Conservation (phyloP, 2,329 filamentous ascomycete species). For the Thielaviopsis ethacetica region DNA sequence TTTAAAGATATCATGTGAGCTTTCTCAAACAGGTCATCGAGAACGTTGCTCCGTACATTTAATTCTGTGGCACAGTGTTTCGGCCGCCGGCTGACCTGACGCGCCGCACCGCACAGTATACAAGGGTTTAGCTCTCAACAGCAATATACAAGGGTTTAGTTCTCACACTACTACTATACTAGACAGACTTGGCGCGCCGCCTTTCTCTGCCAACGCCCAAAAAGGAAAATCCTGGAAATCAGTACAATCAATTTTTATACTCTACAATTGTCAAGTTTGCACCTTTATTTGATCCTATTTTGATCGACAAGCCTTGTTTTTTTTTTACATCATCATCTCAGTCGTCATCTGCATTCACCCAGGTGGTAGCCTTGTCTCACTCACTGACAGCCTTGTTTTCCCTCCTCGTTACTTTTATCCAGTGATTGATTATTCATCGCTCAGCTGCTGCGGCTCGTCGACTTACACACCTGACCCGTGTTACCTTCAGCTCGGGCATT, state of each 20-base stretch:
- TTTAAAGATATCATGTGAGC: too few species aligned
- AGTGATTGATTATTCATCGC: neutral
- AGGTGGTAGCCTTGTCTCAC: neutral
- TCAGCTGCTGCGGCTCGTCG: neutral
- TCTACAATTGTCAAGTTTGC: neutral
- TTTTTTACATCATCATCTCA: neutral
- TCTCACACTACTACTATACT: too few species aligned
- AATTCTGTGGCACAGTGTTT: neutral
- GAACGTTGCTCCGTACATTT: neutral
- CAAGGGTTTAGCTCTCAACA: too few species aligned
- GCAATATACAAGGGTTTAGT: too few species aligned
- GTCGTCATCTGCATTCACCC: neutral
- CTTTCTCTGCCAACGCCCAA: too few species aligned
- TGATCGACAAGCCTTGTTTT: neutral
- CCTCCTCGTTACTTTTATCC: neutral
- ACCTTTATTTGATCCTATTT: neutral
- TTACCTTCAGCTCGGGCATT: neutral
- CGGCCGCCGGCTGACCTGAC: neutral
- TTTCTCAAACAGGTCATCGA: neutral
- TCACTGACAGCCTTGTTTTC: neutral
- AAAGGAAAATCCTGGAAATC: too few species aligned
- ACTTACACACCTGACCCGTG: neutral
- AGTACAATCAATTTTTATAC: neutral
- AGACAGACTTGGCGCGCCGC: neutral
- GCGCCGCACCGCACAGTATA: too few species aligned